These are phyloP conservation scores for Phytophthora europaea DNA, from an alignment of 352 stramenopile genomes.

Conservation along the genomic window DNA sequence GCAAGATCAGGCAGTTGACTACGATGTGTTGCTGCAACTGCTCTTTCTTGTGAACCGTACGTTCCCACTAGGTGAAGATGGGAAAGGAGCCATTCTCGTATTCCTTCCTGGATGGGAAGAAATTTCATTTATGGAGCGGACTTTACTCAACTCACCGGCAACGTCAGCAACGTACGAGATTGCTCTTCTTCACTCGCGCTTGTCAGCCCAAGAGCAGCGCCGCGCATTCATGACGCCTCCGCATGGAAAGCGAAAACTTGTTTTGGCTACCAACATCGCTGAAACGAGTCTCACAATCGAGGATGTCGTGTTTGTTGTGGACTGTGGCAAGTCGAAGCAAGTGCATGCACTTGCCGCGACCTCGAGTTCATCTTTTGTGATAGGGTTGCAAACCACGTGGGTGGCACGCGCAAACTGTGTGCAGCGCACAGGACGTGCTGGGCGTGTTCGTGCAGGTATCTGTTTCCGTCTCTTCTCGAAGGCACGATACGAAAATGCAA, in stretches of 20 bases:
- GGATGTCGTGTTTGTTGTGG: constrained; percentile 93
- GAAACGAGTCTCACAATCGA: constrained; percentile 98
- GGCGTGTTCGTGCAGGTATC: constrained; percentile 93
- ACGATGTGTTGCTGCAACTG: constrained; percentile 72
- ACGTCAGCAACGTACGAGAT: constrained; percentile 71
- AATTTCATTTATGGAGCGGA: constrained; percentile 81
- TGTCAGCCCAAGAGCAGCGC: constrained; percentile 79
- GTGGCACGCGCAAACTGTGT: constrained; percentile 87
- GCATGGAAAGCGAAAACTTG: constrained; percentile 76
- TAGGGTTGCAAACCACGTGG: constrained; percentile 91
- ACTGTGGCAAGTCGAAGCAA: constrained; percentile 89
- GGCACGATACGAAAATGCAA: constrained; percentile 64
- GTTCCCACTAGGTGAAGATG: constrained; percentile 58
- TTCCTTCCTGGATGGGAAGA: constrained; percentile 88
- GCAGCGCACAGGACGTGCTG: constrained; percentile 94
- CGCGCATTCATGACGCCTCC: constrained; percentile 74
- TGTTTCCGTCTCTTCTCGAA: constrained; percentile 91
- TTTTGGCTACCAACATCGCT: constrained; percentile 96
- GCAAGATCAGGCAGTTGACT: constrained; percentile 77
- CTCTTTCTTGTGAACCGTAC: constrained; percentile 69
- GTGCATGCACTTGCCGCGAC: constrained; percentile 67
- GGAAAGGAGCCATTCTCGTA: constrained; percentile 83
- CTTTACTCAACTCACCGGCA: constrained; percentile 63
- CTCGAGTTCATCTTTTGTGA: constrained; percentile 88
- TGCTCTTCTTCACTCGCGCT: constrained; percentile 75